Evolutionary conservation across 371 early-diverging fungal species (phyloP).

Genomic region (Parasitella parasitica): DNA sequence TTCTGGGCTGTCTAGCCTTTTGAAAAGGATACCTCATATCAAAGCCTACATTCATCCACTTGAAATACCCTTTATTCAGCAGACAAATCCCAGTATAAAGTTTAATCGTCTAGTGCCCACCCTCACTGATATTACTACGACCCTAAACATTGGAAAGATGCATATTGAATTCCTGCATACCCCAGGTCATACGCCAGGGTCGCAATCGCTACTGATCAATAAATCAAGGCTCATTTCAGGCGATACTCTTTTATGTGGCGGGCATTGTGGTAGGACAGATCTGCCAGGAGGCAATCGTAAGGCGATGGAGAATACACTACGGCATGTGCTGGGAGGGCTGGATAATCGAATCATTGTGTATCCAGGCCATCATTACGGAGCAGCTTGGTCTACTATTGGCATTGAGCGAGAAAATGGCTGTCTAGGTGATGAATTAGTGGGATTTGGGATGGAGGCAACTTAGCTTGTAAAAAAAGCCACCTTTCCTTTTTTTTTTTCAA

Average conservation of each 20-base stretch:
- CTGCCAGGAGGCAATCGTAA: constrained; percentile 68
- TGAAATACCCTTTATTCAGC: constrained; percentile 72
- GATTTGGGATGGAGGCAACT: constrained; percentile 32
- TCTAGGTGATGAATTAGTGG: constrained; percentile 52
- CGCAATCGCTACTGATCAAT: constrained; percentile 79
- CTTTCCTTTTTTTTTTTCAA: constrained; percentile 2
- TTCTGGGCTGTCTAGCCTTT: constrained; percentile 69
- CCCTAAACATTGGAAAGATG: constrained; percentile 54
- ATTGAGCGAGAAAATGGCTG: constrained; percentile 59
- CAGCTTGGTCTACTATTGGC: constrained; percentile 73
- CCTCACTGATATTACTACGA: constrained; percentile 60
- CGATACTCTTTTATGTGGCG: constrained; percentile 80
- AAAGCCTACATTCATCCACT: constrained; percentile 72
- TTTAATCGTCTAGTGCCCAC: constrained; percentile 56
- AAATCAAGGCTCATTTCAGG: constrained; percentile 77
- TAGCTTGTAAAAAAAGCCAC: constrained; percentile 13
- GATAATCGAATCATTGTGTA: constrained; percentile 74
- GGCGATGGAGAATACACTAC: constrained; percentile 69
- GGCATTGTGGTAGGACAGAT: constrained; percentile 76
- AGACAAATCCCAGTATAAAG: constrained; percentile 67
- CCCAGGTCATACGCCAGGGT: constrained; percentile 90
- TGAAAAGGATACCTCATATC: constrained; percentile 68
- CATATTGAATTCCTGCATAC: constrained; percentile 76
- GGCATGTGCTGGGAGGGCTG: constrained; percentile 53
- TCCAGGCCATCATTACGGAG: constrained; percentile 88